phyloP scores from a whole-genome alignment of 495 filamentous ascomycete genomes.

The Hyaloscypha variabilis region DNA sequence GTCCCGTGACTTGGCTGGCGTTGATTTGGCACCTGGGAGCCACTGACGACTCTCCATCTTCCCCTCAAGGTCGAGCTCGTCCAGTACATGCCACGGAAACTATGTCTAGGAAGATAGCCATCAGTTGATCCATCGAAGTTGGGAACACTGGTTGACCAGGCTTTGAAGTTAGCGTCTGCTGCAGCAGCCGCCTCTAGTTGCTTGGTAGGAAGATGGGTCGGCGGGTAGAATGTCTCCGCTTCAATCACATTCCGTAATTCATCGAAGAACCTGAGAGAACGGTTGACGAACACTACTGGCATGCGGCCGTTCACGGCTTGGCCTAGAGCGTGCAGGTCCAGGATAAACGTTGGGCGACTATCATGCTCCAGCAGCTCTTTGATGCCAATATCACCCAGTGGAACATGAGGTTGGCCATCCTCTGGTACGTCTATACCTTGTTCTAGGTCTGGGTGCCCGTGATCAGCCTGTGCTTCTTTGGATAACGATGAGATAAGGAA shows the following conservation, averaged over 20 bases:
- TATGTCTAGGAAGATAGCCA: slow-evolving; percentile 47
- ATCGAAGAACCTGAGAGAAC: slow-evolving; percentile 24
- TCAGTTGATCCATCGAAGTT: slow-evolving; percentile 44
- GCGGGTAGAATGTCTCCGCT: slow-evolving; percentile 23
- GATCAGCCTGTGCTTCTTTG: not conserved
- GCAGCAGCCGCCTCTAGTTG: not conserved
- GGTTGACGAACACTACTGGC: slow-evolving; percentile 22
- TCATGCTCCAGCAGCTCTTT: slow-evolving; percentile 68
- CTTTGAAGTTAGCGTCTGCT: slow-evolving; percentile 23
- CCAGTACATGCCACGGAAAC: slow-evolving; percentile 60
- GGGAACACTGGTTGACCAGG: slow-evolving; percentile 40
- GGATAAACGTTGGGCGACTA: slow-evolving; percentile 65
- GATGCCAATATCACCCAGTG: slow-evolving; percentile 49
- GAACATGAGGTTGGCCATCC: not conserved
- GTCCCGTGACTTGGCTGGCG: slow-evolving; percentile 24
- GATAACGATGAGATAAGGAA: too few species aligned
- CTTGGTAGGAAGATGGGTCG: not conserved
- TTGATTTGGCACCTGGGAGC: slow-evolving; percentile 27
- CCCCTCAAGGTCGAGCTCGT: slow-evolving; percentile 61
- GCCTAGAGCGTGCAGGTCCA: slow-evolving; percentile 48
- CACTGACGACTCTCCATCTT: slow-evolving; percentile 62
- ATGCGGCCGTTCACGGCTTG: slow-evolving; percentile 1
- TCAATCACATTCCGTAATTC: slow-evolving; percentile 17
- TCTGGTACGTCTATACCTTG: not conserved
- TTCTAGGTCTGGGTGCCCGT: not conserved